Evolutionary conservation across 768 basidiomycete species (phyloP).

Genomic region (Terana coerulea): DNA sequence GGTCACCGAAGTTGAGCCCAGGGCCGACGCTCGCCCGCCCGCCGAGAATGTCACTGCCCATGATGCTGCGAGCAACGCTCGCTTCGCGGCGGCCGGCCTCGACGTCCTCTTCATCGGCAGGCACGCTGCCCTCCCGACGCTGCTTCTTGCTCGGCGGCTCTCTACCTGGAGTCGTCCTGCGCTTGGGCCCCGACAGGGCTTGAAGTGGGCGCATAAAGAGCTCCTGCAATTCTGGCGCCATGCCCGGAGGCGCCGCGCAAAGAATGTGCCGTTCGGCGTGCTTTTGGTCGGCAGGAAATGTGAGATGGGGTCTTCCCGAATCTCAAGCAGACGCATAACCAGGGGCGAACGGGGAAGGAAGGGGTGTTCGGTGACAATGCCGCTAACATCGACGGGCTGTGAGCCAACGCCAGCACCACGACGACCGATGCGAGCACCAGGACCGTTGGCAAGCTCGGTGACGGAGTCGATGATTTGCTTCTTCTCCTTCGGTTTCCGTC

Average conservation of each 20-base stretch:
- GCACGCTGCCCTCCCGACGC: too few relatives aligned
- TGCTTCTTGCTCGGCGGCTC: conserved; percentile 37
- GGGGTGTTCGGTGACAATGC: conserved; percentile 75
- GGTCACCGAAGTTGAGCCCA: too few relatives aligned
- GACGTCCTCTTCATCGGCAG: too few relatives aligned
- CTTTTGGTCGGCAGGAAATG: conserved; percentile 83
- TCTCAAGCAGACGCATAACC: conserved; percentile 82
- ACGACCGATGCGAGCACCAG: conserved; percentile 50
- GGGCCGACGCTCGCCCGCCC: too few relatives aligned
- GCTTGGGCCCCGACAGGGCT: conserved; percentile 47
- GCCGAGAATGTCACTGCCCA: conserved; percentile 54
- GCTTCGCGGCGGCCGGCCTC: too few relatives aligned
- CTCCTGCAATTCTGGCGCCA: conserved; percentile 76
- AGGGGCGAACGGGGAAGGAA: conserved; percentile 83
- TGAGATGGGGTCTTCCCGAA: conserved; percentile 77
- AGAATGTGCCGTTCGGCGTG: conserved; percentile 68
- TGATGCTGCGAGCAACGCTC: conserved; percentile 64
- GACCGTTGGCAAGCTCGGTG: conserved; percentile 74
- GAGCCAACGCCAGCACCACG: conserved; percentile 48
- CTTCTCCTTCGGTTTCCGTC: conserved; percentile 62
- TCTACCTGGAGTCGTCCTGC: conserved; percentile 52
- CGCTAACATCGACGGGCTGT: conserved; percentile 54
- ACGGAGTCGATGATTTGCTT: conserved; percentile 90
- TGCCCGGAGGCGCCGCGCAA: conserved; percentile 84
- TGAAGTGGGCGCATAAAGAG: conserved; percentile 80